phyloP scores from a whole-genome alignment of 805 yeast species.

The Teunomyces panamensis region DNA sequence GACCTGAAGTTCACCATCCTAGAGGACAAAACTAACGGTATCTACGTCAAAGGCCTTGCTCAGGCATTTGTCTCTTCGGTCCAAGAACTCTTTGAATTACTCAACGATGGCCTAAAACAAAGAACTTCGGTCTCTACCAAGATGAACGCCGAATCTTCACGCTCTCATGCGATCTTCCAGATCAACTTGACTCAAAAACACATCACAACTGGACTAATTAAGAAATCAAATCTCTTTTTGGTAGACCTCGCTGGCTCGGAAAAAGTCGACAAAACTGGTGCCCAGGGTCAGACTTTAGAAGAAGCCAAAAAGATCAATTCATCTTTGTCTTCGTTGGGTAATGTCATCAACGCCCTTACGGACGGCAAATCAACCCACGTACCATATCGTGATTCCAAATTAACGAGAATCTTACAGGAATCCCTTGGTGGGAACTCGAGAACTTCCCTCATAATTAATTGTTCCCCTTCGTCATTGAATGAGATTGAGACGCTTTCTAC shows the following conservation, averaged over 20 bases:
- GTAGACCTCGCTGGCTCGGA: conserved; percentile 91
- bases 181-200: conserved; percentile 64
- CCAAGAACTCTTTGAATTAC: conserved; percentile 54
- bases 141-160: conserved; percentile 70
- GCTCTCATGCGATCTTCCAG: conserved; percentile 80
- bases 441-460: conserved; percentile 69
- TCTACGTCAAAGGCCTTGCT: conserved; percentile 68
- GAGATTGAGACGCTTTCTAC: conserved; percentile 68
- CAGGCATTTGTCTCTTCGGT: conserved; percentile 58
- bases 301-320: conserved; percentile 84
- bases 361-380: conserved; percentile 63
- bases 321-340: conserved; percentile 74
- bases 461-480: conserved; percentile 61
- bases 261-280: conserved; percentile 73
- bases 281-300: conserved; percentile 68
- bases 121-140: conserved; percentile 61
- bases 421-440: conserved; percentile 81
- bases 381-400: conserved; percentile 75
- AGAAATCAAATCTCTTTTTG: conserved; percentile 62
- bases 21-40: conserved; percentile 62
- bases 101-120: conserved; percentile 55
- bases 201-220: conserved; percentile 51
- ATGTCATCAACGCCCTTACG: conserved; percentile 75
- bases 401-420: conserved; percentile 75
- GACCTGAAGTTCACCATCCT: conserved; percentile 48